phyloP scores from a whole-genome alignment of 1,139 yeast genomes.

The Diutina pseudorugosa region DNA sequence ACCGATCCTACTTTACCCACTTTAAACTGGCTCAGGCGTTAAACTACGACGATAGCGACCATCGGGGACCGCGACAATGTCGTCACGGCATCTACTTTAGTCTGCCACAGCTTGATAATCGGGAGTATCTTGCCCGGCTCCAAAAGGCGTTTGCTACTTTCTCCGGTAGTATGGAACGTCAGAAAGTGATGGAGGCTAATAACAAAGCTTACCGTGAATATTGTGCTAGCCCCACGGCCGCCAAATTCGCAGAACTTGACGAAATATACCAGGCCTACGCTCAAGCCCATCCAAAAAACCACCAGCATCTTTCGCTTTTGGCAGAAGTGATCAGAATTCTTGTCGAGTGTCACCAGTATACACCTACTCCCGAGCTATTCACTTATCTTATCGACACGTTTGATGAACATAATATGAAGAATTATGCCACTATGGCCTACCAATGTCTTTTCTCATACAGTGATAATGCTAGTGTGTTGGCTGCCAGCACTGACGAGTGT shows the following conservation, averaged over 20 bases:
- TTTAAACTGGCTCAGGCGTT: background rate
- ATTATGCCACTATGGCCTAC: background rate
- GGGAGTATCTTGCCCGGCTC: slow-evolving; percentile 13
- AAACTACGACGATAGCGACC: background rate
- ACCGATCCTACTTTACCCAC: background rate
- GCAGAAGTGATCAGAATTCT: background rate
- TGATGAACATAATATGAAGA: background rate
- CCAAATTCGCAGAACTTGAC: slow-evolving; percentile 12
- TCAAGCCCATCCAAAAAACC: background rate
- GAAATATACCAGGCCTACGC: background rate
- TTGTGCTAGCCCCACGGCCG: slow-evolving; percentile 7
- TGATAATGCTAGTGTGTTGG: background rate
- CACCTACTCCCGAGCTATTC: background rate
- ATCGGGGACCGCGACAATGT: background rate
- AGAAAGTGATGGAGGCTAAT: background rate
- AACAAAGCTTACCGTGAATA: background rate
- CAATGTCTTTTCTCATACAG: background rate
- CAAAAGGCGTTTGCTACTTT: slow-evolving; percentile 11
- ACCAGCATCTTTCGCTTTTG: background rate
- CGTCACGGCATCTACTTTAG: background rate
- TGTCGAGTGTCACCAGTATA: background rate
- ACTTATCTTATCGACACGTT: background rate
- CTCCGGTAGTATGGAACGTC: background rate
- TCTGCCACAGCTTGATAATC: slow-evolving; percentile 8
- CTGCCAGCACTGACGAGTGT: slow-evolving; percentile 14